Base-by-base conservation (phyloP, 305 asterid genomes). In the Rubia tinctorum region DNA sequence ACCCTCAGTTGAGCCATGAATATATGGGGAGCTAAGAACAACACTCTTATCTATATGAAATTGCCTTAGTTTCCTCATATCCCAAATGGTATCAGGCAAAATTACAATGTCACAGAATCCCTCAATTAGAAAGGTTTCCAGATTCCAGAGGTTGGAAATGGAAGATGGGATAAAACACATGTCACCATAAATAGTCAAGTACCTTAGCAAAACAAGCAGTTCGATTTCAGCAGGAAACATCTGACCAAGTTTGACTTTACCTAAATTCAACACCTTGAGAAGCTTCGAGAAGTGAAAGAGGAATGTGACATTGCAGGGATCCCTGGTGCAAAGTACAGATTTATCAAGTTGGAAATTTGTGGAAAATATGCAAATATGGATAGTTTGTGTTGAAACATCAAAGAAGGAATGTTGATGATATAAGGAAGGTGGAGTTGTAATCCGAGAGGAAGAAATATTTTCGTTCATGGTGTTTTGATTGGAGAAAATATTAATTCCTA, bases 51-150 rank as follows among this genome's bases (percentile, higher is more conserved):
- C 18, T 11, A 61, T n/a, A 61, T 61, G 66, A n/a, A 61, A 61
- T 27, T 61, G 37, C 66, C 43, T 61, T 5, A 61, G 66, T 61
- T 61, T 61, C 66, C 27, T 61, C 66, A 61, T 61, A 61, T 61
- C 66, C 66, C 66, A 61, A 61, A 61, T 20, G 20, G 66, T 22
- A 27, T 61, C 66, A 0, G 66, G 66, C 43, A 61, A 61, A 18
- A 61, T 13, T 27, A 61, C 40, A 18, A 11, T 34, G 7, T 25
- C 42, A n/a, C 66, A 25, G 4, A 61, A 27, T 5, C 66, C 66
- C 10, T 61, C 66, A 22, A 61, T 25, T 4, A 61, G 66, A 13
- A 61, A 25, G 17, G 66, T 61, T 61, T 61, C 66, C 4, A 61
- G 40, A 61, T 61, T 61, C 43, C 43, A 23, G 40, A 61, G 66